These are phyloP conservation scores for Prunus yedoensis DNA, from an alignment of 331 rosid genomes.

Conservation along the genomic window DNA sequence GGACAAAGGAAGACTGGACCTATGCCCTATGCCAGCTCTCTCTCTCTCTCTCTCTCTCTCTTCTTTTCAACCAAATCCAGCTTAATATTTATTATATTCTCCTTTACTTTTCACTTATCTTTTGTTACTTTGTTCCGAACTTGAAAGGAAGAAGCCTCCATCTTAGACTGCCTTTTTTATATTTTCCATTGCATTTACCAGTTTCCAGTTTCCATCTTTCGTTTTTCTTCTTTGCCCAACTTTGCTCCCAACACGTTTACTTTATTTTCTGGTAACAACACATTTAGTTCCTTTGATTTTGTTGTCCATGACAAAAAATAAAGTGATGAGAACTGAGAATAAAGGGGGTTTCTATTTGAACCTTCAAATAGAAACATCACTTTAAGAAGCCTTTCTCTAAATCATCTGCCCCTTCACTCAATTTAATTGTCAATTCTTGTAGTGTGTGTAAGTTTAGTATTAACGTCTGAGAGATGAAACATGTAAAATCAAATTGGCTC, in stretches of 20 bases:
- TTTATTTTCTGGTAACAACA: background rate
- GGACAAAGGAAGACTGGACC: slow-evolving; percentile 20
- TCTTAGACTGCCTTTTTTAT: slow-evolving; percentile 31
- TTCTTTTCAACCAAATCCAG: slow-evolving; percentile 29
- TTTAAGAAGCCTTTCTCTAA: no score
- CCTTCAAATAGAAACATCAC: background rate
- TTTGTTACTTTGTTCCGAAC: slow-evolving; percentile 31
- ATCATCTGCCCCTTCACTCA: no score
- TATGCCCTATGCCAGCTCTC: slow-evolving; percentile 8
- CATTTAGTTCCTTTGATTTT: background rate
- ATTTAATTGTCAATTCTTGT: no score
- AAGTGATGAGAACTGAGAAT: background rate
- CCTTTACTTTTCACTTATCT: slow-evolving; percentile 29
- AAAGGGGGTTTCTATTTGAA: background rate
- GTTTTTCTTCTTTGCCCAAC: slow-evolving; percentile 12
- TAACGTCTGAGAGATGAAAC: no score
- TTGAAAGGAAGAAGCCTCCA: slow-evolving; percentile 49
- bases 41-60: slow-evolving; percentile 1
- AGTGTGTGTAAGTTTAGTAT: no score
- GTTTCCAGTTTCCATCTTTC: background rate
- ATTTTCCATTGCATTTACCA: background rate
- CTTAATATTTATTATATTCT: slow-evolving; percentile 32
- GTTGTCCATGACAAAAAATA: background rate
- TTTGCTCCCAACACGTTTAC: background rate
- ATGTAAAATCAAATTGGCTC: background rate